Evolutionary conservation across 768 basidiomycete species (phyloP), one percentile per base, ranked within the genome.

Genomic region (Termitomyces sp.): DNA sequence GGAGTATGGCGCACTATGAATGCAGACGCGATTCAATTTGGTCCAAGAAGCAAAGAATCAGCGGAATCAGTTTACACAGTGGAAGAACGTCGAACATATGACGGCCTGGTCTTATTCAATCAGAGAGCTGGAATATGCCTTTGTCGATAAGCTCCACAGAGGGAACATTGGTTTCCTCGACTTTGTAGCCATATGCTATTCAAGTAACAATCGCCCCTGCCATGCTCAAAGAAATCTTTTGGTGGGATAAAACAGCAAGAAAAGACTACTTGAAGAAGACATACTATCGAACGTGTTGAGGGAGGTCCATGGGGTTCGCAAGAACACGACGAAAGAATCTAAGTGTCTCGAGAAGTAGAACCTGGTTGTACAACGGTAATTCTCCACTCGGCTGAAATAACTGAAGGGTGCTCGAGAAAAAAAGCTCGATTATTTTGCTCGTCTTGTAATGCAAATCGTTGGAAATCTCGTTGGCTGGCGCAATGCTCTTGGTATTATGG

Each of bases 141-240:
- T 16, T 36, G 20, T 36, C 16, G 7, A 77, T 80, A 37, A 83
- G 74, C 58, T 75, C 72, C 30, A 84, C 74, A 61, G 81, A 79
- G 6, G 80, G 80, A 63, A 83, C 81, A 52, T 76, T 69, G 44
- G 67, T 67, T 61, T 82, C 80, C 60, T 77, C 75, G 55, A 78
- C 78, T 62, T 81, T 74, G 65, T 82, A 83, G 18, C 82, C 82
- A 63, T 84, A 75, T 4, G 80, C 76, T 54, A 83, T 80, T 30
- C 77, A 75, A 31, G 82, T 71, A 46, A 82, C 75, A 55, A 81
- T 76, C 8, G 81, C 75, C 18, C 82, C 82, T 51, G 77, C 76
- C 24, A 76, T 76, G 65, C 81, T 84, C 16, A 13, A 16, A 9
- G 13, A 36, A 5, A 39, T 53, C 15, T 47, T 47, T 11, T 48